Evolutionary conservation across 2,329 filamentous ascomycete species (phyloP), one percentile per base, ranked within the genome.

Genomic region (Didymellaceae sp.): DNA sequence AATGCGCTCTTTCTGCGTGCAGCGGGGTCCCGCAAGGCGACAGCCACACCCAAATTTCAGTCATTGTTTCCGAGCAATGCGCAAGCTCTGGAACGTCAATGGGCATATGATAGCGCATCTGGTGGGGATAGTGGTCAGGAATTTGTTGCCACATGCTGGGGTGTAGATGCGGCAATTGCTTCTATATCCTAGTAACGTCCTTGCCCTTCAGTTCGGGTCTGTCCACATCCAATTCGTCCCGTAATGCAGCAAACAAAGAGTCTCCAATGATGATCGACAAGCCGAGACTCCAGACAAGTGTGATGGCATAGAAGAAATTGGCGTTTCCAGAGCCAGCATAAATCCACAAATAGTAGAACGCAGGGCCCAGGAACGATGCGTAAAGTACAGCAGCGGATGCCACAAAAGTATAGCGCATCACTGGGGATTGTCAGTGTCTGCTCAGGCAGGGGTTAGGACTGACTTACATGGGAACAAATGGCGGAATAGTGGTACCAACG

Each of bases 251-350:
- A 75, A 95, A 97, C 2, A 96, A 80, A 44, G 91, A 81, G 70
- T 99, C 94, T 9, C 90, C 91, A 6, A 97, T 83, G 22, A 99
- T 77, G 55, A 99, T 80, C 28, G 91, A 92, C 61, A 96, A 81
- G 0, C 91, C 94, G 18, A 99, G 74, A 68, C 91, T 96, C 94
- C 94, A 99, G 0, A 99, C 94, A n/a, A 99, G 78, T 0, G 94
- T 99, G 65, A 99, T 97, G 59, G 94, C 94, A 70, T 99, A 99
- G 77, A 99, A 99, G 77, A 99, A 99, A 72, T 99, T 99, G 52
- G 94, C 94, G 66, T 99, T 99, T 21, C 94, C 94, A 48, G 91
- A 96, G 40, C 94, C 94, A 2, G 94, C 94, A 68, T 97, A 99
- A 50, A 99, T 93, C 94, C 94, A 99, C 5, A 99, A 79, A 70